Evolutionary conservation across 139 green algal genomes (phyloP), one percentile per base, ranked within the genome.

Genomic region (Tetradesmus lagerheimii): DNA sequence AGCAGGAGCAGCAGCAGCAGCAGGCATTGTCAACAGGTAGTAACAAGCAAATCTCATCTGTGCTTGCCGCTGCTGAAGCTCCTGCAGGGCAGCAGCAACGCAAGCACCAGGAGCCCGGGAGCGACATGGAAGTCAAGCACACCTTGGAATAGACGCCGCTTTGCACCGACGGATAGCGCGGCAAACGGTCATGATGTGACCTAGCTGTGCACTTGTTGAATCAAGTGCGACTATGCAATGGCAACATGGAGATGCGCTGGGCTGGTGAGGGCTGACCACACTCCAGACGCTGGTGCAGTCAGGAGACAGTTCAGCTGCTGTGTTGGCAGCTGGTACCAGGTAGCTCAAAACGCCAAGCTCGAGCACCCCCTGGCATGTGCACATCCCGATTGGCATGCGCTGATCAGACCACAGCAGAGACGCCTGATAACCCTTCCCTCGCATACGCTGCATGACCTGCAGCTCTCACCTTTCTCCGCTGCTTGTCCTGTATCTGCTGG

Each of bases 401-500:
- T n/a, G n/a, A n/a, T n/a, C n/a, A n/a, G n/a, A n/a, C n/a, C n/a
- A n/a, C n/a, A n/a, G n/a, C n/a, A n/a, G n/a, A n/a, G n/a, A n/a
- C n/a, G n/a, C n/a, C n/a, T n/a, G n/a, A n/a, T n/a, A n/a, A n/a
- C n/a, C n/a, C n/a, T n/a, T n/a, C n/a, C n/a, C n/a, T n/a, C n/a
- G n/a, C n/a, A n/a, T n/a, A n/a, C n/a, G n/a, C 31, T 62, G 9
- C 31, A 25, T 34, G 6, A 25, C 80, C 0, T n/a, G 76, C 37
- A 35, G 64, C 57, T 6, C 57, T 6, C 41, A 92, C 90, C 84
- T 91, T 86, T 16, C 43, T 38, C 45, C 62, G n/a, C 71, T 74
- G 50, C 45, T 92, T 92, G 23, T 92, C 90, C 62, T 79, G 39
- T 31, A 92, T 89, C 43, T 92, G 90, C 43, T 78, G 35, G 34